These are phyloP conservation scores for Alternaria brassicicola DNA, from an alignment of 2,329 filamentous ascomycete genomes.

Conservation along the genomic window DNA sequence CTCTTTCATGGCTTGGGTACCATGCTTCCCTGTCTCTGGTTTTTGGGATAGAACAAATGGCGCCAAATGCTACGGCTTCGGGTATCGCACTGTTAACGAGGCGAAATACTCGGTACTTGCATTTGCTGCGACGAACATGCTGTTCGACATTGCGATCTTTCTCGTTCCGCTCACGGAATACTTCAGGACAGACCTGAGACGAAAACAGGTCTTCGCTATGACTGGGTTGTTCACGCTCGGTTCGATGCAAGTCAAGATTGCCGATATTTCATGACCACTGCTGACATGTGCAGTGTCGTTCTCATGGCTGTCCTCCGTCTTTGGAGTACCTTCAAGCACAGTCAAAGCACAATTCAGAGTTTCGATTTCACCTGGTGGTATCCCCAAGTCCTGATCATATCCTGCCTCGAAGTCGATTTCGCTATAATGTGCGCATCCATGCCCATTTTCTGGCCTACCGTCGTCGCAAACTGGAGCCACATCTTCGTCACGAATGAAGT, in stretches of 20 bases:
- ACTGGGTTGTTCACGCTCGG: constrained; percentile 35
- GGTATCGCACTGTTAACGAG: constrained; percentile 18
- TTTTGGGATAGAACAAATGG: constrained; percentile 22
- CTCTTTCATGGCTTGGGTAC: constrained; percentile 40
- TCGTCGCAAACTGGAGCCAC: constrained; percentile 34
- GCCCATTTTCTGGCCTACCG: constrained; percentile 47
- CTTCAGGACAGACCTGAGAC: constrained; percentile 25
- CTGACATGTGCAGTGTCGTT: constrained; percentile 30
- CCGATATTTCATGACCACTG: not conserved
- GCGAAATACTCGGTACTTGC: constrained; percentile 27
- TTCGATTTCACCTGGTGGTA: constrained; percentile 45
- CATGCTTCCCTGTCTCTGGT: constrained; percentile 33
- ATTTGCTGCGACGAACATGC: constrained; percentile 40
- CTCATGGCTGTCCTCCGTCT: constrained; percentile 39
- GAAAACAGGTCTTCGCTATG: constrained; percentile 36
- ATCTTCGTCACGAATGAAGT: constrained; percentile 47
- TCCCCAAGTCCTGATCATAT: constrained; percentile 37
- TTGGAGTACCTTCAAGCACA: constrained; percentile 34
- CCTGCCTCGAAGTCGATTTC: constrained; percentile 43
- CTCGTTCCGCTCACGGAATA: constrained; percentile 37
- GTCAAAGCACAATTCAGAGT: constrained; percentile 7
- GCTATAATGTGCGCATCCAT: constrained; percentile 47
- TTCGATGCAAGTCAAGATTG: constrained; percentile 24
- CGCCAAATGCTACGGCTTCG: constrained; percentile 37
- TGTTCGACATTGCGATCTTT: constrained; percentile 39